Percentiles rank a stretch among this genome's conserved stretches.
Conservation (phyloP, 306 rosid species). For the Phaseolus lunatus region DNA sequence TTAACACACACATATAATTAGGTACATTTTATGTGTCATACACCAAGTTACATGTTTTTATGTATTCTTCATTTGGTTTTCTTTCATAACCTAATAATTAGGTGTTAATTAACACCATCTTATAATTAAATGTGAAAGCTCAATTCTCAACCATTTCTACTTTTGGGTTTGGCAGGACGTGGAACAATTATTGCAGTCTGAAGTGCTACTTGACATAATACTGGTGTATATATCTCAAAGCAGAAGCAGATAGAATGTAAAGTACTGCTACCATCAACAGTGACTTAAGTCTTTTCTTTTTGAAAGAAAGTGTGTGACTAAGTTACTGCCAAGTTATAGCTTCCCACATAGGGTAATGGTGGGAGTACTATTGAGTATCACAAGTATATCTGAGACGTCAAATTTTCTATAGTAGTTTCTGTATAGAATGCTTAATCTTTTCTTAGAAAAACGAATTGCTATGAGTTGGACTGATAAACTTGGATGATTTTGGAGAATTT, state of each 20-base stretch:
- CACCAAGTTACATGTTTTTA: not conserved
- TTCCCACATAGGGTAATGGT: constrained; percentile 13
- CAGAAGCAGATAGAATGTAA: not conserved
- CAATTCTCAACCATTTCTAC: constrained; percentile 39
- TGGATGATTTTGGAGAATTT: not conserved
- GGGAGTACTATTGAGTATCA: not conserved
- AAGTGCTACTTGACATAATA: constrained; percentile 12
- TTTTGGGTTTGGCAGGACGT: constrained; percentile 33
- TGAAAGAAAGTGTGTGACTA: not conserved
- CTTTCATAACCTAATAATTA: not conserved
- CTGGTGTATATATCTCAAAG: not conserved
- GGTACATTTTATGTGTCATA: not conserved
- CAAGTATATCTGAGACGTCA: not conserved
- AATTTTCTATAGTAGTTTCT: not conserved
- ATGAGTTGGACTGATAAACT: not conserved
- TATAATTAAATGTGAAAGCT: not conserved
- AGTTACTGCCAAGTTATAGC: not conserved
- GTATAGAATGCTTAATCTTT: not conserved
- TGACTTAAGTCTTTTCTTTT: not conserved
- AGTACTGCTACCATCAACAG: not conserved
- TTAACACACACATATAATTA: not conserved
- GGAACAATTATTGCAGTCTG: constrained; percentile 23
- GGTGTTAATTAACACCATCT: not conserved
- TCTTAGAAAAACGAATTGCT: not conserved
- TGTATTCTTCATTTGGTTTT: not conserved